These are phyloP conservation scores for Yamadazyma oceani DNA, from an alignment of 1,139 yeast genomes.

Conservation along the genomic window DNA sequence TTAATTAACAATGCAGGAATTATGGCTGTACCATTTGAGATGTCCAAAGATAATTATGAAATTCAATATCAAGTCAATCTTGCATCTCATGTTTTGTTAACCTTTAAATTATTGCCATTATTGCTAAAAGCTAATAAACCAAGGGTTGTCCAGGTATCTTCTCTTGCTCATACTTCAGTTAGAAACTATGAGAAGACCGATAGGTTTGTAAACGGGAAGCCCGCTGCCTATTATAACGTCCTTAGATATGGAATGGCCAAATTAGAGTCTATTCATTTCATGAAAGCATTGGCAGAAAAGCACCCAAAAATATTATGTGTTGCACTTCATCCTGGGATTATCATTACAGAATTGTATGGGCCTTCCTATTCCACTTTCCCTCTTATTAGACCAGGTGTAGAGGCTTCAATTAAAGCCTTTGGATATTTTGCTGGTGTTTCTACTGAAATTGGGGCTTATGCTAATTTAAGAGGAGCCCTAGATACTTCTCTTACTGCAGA, in stretches of 20 bases:
- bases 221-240: slow-evolving; percentile 29
- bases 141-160: slow-evolving; percentile 34
- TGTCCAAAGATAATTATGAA: slow-evolving; percentile 39
- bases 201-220: slow-evolving; percentile 24
- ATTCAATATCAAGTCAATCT: slow-evolving; percentile 45
- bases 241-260: slow-evolving; percentile 40
- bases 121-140: slow-evolving; percentile 28
- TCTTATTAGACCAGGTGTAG: slow-evolving; percentile 22
- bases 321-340: slow-evolving; percentile 43
- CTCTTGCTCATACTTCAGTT: slow-evolving; percentile 34
- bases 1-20: slow-evolving; percentile 45
- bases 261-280: slow-evolving; percentile 32
- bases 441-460: slow-evolving; percentile 36
- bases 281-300: slow-evolving; percentile 25
- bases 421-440: slow-evolving; percentile 26
- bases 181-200: slow-evolving; percentile 26
- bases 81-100: slow-evolving; percentile 35
- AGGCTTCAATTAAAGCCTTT: slow-evolving; percentile 16
- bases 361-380: slow-evolving; percentile 15
- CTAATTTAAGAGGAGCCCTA: slow-evolving; percentile 36
- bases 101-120: slow-evolving; percentile 29
- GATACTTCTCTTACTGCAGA: slow-evolving; percentile 27
- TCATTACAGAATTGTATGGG: slow-evolving; percentile 37
- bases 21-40: slow-evolving; percentile 38
- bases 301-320: slow-evolving; percentile 35